A percentile compares a stretch with the other conserved stretches of the same genome.
phyloP scores from a whole-genome alignment of 805 yeast genomes.

The Schizosaccharomyces octosporus region DNA sequence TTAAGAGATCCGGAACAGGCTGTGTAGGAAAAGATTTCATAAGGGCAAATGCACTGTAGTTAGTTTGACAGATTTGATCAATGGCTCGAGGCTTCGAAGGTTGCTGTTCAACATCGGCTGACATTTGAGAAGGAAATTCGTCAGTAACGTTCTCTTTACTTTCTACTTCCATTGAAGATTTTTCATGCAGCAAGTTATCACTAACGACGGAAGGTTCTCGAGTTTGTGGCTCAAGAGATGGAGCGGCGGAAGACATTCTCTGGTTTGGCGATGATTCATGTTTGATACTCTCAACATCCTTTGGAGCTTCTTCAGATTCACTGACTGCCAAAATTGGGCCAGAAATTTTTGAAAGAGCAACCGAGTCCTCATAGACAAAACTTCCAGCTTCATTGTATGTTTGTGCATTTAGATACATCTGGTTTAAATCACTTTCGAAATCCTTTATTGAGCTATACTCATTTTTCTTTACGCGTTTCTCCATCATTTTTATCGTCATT shows the following conservation, averaged over 20 bases:
- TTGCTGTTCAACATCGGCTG: no score
- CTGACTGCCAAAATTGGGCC: not conserved
- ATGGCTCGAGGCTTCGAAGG: not conserved
- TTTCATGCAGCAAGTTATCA: no score
- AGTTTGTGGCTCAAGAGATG: no score
- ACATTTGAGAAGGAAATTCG: no score
- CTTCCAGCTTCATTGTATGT: constrained; percentile 52
- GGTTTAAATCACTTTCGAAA: constrained; percentile 31
- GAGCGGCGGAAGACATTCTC: no score
- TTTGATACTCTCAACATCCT: no score
- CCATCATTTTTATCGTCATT: constrained; percentile 40
- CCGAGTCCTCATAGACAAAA: constrained; percentile 47
- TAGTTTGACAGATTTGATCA: not conserved
- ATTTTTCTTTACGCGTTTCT: not conserved
- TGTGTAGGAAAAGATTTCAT: not conserved
- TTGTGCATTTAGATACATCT: constrained; percentile 60
- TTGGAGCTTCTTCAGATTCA: not conserved
- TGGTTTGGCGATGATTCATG: no score
- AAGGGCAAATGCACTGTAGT: not conserved
- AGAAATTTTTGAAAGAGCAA: constrained; percentile 19
- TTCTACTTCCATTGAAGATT: no score
- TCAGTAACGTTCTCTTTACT: no score
- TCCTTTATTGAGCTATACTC: constrained; percentile 14
- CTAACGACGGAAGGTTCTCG: no score
- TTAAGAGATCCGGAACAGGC: not conserved